Evolutionary conservation across 1,284 basidiomycete genomes (phyloP).

Genomic region (Taiwanofungus camphoratus): DNA sequence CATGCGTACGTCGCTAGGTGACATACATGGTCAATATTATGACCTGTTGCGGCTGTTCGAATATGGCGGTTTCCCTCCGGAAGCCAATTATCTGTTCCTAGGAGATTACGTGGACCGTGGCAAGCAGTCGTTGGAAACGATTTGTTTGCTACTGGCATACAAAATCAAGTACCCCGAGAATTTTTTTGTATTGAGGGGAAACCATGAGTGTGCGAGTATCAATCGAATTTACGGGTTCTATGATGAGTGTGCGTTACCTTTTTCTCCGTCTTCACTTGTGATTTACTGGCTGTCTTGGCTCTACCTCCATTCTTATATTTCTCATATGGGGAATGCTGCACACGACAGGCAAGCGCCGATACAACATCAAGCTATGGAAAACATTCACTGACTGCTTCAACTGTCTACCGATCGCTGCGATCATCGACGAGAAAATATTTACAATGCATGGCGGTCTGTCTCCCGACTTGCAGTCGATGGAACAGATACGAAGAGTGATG

Average conservation of each 20-base stretch:
- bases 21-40: constrained; percentile 95
- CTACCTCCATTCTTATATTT: constrained; percentile 7
- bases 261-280: constrained; percentile 7
- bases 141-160: constrained; percentile 87
- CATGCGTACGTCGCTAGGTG: constrained; percentile 45
- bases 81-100: constrained; percentile 94
- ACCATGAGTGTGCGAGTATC: constrained; percentile 93
- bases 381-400: constrained; percentile 98
- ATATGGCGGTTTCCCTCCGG: constrained; percentile 93
- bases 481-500: constrained; percentile 99
- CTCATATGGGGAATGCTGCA: constrained; percentile 2
- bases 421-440: constrained; percentile 97
- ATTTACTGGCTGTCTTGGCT: constrained; percentile 3
- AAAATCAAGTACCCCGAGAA: constrained; percentile 99
- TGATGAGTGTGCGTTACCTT: constrained; percentile 76
- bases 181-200: constrained; percentile 93
- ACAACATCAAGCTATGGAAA: constrained; percentile 98
- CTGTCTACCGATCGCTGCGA: constrained; percentile 91
- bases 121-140: constrained; percentile 92
- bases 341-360: constrained; percentile 83
- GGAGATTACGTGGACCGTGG: constrained; percentile 95
- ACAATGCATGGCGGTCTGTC: constrained; percentile 92
- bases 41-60: constrained; percentile 91
- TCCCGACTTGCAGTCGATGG: constrained; percentile 98
- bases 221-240: constrained; percentile 97